phyloP scores from a whole-genome alignment of 2,329 filamentous ascomycete genomes.

The Cladosporium halotolerans region DNA sequence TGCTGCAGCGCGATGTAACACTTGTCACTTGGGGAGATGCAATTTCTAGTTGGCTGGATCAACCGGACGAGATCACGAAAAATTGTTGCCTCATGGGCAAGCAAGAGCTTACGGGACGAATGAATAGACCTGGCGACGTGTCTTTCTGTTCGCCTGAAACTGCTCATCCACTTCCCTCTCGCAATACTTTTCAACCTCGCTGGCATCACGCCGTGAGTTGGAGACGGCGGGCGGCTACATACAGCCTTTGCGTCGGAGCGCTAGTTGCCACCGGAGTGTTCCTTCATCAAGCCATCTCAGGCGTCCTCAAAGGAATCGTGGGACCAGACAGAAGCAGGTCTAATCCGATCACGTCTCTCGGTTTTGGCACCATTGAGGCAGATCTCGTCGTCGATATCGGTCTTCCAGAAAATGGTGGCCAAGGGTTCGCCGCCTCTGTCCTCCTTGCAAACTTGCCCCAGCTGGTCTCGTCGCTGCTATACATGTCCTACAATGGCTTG shows the following conservation, averaged over 20 bases:
- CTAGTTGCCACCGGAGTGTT: neutral
- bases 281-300: neutral
- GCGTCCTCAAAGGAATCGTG: neutral
- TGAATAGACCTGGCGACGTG: neutral
- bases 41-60: slow-evolving; percentile 16
- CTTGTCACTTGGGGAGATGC: slow-evolving; percentile 20
- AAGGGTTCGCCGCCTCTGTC: slow-evolving; percentile 12
- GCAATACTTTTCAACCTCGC: neutral
- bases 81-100: slow-evolving; percentile 16
- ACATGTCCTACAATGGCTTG: slow-evolving; percentile 41
- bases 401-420: neutral
- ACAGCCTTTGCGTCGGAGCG: neutral
- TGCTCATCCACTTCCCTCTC: neutral
- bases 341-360: neutral
- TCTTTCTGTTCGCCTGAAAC: neutral
- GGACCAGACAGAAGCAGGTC: neutral
- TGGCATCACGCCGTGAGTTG: neutral
- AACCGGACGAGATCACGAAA: slow-evolving; percentile 14
- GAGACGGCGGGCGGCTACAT: neutral
- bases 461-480: slow-evolving; percentile 41
- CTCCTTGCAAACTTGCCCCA: slow-evolving; percentile 45
- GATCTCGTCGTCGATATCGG: neutral
- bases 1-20: slow-evolving; percentile 10
- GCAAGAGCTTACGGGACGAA: slow-evolving; percentile 8
- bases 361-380: neutral